phyloP scores from a whole-genome alignment of 1,284 basidiomycete species.

The Trichosporon inkin region DNA sequence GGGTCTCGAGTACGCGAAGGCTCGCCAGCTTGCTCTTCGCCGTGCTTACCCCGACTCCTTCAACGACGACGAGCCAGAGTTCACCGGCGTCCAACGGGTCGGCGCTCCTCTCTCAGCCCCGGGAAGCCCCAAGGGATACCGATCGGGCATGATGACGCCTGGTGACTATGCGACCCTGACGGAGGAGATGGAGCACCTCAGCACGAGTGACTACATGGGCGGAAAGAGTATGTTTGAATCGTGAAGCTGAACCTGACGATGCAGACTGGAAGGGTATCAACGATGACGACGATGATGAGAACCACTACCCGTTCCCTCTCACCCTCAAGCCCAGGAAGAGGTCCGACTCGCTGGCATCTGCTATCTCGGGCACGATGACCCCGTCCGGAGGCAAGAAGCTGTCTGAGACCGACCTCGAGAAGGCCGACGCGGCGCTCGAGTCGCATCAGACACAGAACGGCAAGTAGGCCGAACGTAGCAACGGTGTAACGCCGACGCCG shows the following conservation, averaged over 20 bases:
- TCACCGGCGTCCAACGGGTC: constrained; percentile 61
- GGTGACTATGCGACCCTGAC: constrained; percentile 84
- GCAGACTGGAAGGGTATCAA: constrained; percentile 50
- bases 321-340: constrained; percentile 82
- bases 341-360: constrained; percentile 61
- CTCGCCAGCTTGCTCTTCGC: constrained; percentile 83
- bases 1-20: constrained; percentile 94
- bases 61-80: constrained; percentile 63
- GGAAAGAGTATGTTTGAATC: constrained; percentile 59
- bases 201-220: constrained; percentile 84
- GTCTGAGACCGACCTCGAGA: constrained; percentile 74
- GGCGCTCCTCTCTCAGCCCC: constrained; percentile 72
- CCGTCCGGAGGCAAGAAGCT: constrained; percentile 75
- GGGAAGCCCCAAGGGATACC: constrained; percentile 70
- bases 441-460: constrained; percentile 34
- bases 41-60: constrained; percentile 95
- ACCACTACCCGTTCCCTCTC: constrained; percentile 86
- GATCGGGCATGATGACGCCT: constrained; percentile 73
- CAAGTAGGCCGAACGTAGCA: not conserved
- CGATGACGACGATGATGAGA: constrained; percentile 73
- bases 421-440: constrained; percentile 73
- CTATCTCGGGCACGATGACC: constrained; percentile 81
- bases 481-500: not conserved
- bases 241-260: not conserved
- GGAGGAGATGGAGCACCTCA: constrained; percentile 85